These are phyloP conservation scores for Coprinellus aureogranulatus DNA, from an alignment of 768 basidiomycete species.

Conservation along the genomic window DNA sequence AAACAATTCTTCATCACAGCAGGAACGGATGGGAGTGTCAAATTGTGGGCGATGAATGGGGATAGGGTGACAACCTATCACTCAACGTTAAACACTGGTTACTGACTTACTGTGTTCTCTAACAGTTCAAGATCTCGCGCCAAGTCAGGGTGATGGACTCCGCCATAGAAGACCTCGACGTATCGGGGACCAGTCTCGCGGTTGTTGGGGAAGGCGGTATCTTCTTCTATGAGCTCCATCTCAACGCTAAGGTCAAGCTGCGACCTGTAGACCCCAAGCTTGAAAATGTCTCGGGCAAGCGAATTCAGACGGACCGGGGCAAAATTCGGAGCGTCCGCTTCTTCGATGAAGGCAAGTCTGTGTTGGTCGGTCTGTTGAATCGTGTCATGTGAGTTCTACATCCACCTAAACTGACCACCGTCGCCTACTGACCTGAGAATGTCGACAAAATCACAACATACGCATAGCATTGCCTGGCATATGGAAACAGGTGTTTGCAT, in stretches of 20 bases:
- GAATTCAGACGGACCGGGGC: neutral
- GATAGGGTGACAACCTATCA: neutral
- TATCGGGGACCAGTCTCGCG: neutral
- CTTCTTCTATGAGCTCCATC: neutral
- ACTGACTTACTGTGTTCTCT: neutral
- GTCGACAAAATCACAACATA: too few relatives aligned
- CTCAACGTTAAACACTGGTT: neutral
- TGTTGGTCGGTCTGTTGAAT: neutral
- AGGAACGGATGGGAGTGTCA: neutral
- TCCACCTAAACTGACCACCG: neutral
- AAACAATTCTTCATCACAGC: neutral
- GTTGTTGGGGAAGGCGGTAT: neutral
- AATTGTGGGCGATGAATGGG: neutral
- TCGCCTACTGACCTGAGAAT: too few relatives aligned
- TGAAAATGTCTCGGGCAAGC: neutral
- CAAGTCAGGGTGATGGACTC: neutral
- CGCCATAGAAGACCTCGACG: neutral
- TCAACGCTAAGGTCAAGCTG: neutral
- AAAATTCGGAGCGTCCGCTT: neutral
- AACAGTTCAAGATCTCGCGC: too few relatives aligned
- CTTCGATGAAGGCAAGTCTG: neutral
- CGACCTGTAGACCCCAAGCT: neutral
- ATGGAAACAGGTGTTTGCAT: neutral
- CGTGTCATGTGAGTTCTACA: neutral
- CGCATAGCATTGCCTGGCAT: neutral